Evolutionary conservation across 1,284 basidiomycete species (phyloP), one percentile per base, ranked within the genome.

Genomic region (Rhizoctonia solani): DNA sequence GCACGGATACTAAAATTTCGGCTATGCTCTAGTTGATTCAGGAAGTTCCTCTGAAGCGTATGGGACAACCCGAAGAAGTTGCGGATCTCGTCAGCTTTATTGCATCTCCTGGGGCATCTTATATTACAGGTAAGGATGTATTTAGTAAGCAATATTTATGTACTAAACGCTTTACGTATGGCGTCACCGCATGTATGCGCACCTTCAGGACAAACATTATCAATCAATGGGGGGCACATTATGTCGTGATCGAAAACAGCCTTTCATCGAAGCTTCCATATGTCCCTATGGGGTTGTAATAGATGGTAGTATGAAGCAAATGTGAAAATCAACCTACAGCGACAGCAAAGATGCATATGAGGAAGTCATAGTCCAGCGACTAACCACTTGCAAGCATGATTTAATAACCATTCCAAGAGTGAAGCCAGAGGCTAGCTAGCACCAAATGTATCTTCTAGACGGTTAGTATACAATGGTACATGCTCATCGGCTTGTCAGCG

Each of bases 81-180:
- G 54, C 54, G 16, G 54, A n/a, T 5, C 27, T 58, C 4, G 42
- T 72, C 19, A 72, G 71, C 9, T 71, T 70, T 42, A 27, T 73
- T 19, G 70, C 55, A n/a, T 71, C 70, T 30, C 66, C 70, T 32
- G 68, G 59, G 25, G 66, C 70, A n/a, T 61, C 66, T 21, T 73
- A 69, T 46, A 70, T 71, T 23, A 72, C 71, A 5, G 72, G 71
- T 72, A 16, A 37, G 72, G 29, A 21, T 39, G 23, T 8, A 54
- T 25, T 37, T 21, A n/a, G 32, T 39, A 46, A 19, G 9, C 4
- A 39, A 23, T 5, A 32, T 21, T 21, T 25, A 5, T 1, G 34
- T 19, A 37, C 13, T 39, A 23, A n/a, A 19, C 8, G n/a, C n/a
- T n/a, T n/a, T n/a, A n/a, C n/a, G n/a, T n/a, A n/a, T n/a, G n/a